Percentiles rank a stretch among this genome's conserved stretches.
phyloP scores from a whole-genome alignment of 1,284 basidiomycete species.

The Pascua guehoae region DNA sequence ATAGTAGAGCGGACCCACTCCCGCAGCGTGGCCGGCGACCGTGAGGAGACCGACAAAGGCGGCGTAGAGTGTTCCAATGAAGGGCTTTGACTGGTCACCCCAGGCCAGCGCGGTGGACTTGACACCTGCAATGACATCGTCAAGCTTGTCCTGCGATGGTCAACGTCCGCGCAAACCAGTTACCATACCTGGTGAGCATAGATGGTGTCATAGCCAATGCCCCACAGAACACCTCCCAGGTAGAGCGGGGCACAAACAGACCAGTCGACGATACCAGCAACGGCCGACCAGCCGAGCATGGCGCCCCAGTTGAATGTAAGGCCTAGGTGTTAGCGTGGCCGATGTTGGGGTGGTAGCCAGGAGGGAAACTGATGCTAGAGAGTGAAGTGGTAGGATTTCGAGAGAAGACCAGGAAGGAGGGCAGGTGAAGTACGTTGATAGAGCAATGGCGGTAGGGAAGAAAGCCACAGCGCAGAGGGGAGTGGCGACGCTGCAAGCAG shows the following conservation, averaged over 20 bases:
- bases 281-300: conserved; percentile 91
- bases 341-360: too few species aligned
- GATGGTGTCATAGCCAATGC: conserved; percentile 94
- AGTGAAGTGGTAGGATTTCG: too few species aligned
- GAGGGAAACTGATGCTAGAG: too few species aligned
- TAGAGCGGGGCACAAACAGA: conserved; percentile 80
- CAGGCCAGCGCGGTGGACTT: conserved; percentile 93
- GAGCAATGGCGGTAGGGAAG: too few species aligned
- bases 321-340: conserved; percentile 53
- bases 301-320: conserved; percentile 98
- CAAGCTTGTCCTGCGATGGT: conserved; percentile 72
- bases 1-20: conserved; percentile 74
- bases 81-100: conserved; percentile 68
- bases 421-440: too few species aligned
- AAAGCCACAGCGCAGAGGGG: too few species aligned
- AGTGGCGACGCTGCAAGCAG: too few species aligned
- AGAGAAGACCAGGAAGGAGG: too few species aligned
- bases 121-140: conserved; percentile 85
- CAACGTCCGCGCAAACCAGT: not conserved
- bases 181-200: conserved; percentile 86
- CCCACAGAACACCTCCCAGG: conserved; percentile 85
- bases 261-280: conserved; percentile 81
- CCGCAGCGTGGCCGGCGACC: conserved; percentile 73
- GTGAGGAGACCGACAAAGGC: conserved; percentile 72
- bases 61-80: conserved; percentile 70